Percentiles rank a stretch among this genome's conserved stretches.
Conservation (phyloP, 2,329 filamentous ascomycete species). For the Clathrospora elynae region DNA sequence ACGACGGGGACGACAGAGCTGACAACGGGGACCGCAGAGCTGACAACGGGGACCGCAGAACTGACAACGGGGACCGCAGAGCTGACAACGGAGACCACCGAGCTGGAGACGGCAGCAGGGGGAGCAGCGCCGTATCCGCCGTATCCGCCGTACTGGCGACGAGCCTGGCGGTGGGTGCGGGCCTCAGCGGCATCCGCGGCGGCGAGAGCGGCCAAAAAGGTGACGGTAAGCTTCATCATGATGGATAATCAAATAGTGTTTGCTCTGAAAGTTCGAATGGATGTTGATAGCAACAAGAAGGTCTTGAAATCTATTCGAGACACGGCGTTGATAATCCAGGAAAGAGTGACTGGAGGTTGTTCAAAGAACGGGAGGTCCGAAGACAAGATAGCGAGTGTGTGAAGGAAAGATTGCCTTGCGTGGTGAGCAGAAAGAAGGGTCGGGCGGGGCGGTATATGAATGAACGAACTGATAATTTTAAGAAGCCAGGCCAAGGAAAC, state of each 20-base stretch:
- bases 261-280: conserved; percentile 30
- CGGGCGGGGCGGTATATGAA: conserved; percentile 41
- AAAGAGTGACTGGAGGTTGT: conserved; percentile 47
- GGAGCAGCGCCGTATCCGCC: conserved; percentile 24
- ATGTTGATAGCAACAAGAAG: conserved; percentile 32
- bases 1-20: conserved; percentile 2
- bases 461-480: conserved; percentile 34
- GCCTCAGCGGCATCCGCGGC: conserved; percentile 39
- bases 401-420: conserved; percentile 45
- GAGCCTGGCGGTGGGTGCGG: conserved; percentile 37
- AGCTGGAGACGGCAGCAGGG: too few species aligned
- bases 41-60: conserved; percentile 10
- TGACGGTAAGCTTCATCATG: conserved; percentile 42
- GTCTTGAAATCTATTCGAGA: conserved; percentile 40
- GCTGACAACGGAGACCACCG: conserved; percentile 3
- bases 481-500: conserved; percentile 36
- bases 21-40: conserved; percentile 9
- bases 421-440: conserved; percentile 32
- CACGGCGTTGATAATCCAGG: conserved; percentile 33
- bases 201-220: conserved; percentile 41
- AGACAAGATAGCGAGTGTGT: conserved; percentile 44
- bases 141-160: conserved; percentile 31
- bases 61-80: conserved; percentile 1
- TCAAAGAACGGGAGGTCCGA: conserved; percentile 45
- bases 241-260: conserved; percentile 23